Base-by-base conservation (phyloP, 352 stramenopile genomes). In the Thalassiosira mediterranea region DNA sequence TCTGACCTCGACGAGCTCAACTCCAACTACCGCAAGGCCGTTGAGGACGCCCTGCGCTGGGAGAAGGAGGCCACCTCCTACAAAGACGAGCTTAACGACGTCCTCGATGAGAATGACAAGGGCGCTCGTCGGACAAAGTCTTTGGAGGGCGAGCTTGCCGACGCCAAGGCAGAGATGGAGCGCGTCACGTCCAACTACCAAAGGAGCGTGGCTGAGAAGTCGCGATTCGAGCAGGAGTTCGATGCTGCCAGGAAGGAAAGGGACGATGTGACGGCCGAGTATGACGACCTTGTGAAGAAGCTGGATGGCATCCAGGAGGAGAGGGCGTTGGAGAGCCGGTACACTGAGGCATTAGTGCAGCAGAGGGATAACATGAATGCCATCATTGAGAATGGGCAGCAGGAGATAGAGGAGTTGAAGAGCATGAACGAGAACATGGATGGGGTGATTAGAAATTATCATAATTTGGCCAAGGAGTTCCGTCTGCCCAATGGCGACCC, bases 311-410 rank as follows among this genome's bases (percentile, higher is more conserved):
- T 79, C 4, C 49, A 80, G 54, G 72, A 80, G 46, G 72, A 80
- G 37, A 37, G 72, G 23, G 61, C 58, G 7, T 69, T 80, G 31
- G 72, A 80, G 52, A 65, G 40, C 31, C 19, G 63, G 26, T 80
- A 80, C 32, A 80, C 72, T 19, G 72, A 80, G 46, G 72, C 72
- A 5, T 52, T 80, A 34, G 63, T 71, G n/a, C 74, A 80, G 38
- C 72, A 80, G 54, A 31, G 72, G 15, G 72, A 80, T 70, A 80
- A 80, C 37, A 80, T 80, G 72, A 75, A 34, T 54, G 47, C 26
- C 13, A 74, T 80, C 8, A 80, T 80, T 42, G 72, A 74, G 40
- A 80, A 67, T 54, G 54, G 37, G 31, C 56, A 74, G 31, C n/a
- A 49, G 1, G 72, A 80, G 40, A 74, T 80, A 40, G 52, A 65